These are phyloP conservation scores for Brettanomyces bruxellensis DNA, from an alignment of 805 yeast species.

Conservation along the genomic window DNA sequence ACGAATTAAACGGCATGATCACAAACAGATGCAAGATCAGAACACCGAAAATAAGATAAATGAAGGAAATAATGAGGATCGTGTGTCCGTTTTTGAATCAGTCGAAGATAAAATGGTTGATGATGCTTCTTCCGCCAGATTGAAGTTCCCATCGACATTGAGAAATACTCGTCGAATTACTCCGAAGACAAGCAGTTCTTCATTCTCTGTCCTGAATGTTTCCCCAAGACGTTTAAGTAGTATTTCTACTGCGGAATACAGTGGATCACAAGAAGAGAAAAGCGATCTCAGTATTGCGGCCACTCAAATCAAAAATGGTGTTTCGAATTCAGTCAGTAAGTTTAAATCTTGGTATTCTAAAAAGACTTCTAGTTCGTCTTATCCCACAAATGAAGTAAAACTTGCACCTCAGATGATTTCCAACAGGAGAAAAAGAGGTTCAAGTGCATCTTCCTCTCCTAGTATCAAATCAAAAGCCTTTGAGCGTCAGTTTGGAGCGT, in stretches of 20 bases:
- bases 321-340: slow-evolving; percentile 42
- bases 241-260: not conserved
- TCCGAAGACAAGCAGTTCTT: too few species aligned
- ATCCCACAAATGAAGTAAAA: slow-evolving; percentile 8
- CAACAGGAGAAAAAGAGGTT: slow-evolving; percentile 31
- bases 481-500: not conserved
- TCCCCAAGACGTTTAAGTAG: not conserved
- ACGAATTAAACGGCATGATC: not conserved
- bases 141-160: not conserved
- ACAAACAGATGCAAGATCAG: not conserved
- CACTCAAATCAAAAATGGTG: slow-evolving; percentile 11
- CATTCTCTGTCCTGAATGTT: not conserved
- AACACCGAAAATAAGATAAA: not conserved
- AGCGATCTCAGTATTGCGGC: slow-evolving; percentile 4
- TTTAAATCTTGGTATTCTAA: slow-evolving; percentile 64
- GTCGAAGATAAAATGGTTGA: not conserved
- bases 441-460: not conserved
- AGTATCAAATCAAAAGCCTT: not conserved
- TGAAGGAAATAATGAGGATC: not conserved
- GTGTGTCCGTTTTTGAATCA: not conserved
- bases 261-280: not conserved
- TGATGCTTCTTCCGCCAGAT: not conserved
- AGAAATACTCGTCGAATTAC: not conserved
- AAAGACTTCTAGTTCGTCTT: slow-evolving; percentile 20
- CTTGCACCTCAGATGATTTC: slow-evolving; percentile 62